These are phyloP conservation scores for Paraconiothyrium sp. DNA, from an alignment of 2,329 filamentous ascomycete genomes.

Conservation along the genomic window DNA sequence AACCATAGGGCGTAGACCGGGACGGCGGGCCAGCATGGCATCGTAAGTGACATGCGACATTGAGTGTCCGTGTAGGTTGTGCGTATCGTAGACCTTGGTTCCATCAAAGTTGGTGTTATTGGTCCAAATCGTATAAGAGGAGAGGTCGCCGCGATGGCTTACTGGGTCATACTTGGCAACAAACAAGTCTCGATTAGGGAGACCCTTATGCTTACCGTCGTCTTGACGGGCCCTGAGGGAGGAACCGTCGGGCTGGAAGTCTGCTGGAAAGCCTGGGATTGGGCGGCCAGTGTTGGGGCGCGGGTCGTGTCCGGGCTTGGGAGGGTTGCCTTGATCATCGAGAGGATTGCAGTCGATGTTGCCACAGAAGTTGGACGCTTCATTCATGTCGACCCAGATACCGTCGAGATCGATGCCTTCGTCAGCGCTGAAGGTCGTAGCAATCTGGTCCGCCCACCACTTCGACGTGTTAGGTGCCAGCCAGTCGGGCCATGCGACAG, in stretches of 20 bases:
- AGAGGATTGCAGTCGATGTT: slow-evolving; percentile 56
- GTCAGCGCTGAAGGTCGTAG: slow-evolving; percentile 69
- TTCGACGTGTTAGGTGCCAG: slow-evolving; percentile 70
- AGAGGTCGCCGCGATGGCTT: slow-evolving; percentile 63
- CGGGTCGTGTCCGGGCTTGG: slow-evolving; percentile 62
- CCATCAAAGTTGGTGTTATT: slow-evolving; percentile 75
- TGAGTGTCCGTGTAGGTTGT: slow-evolving; percentile 80
- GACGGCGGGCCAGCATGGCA: slow-evolving; percentile 73
- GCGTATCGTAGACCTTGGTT: slow-evolving; percentile 75
- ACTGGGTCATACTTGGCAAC: slow-evolving; percentile 72
- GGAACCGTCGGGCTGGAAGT: slow-evolving; percentile 67
- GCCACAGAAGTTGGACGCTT: slow-evolving; percentile 50
- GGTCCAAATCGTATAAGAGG: slow-evolving; percentile 66
- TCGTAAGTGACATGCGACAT: slow-evolving; percentile 73
- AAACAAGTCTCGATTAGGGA: slow-evolving; percentile 71
- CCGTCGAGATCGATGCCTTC: slow-evolving; percentile 78
- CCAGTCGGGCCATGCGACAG: slow-evolving; percentile 80
- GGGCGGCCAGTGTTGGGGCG: slow-evolving; percentile 67
- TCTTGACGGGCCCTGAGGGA: slow-evolving; percentile 27
- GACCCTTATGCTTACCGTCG: slow-evolving; percentile 61
- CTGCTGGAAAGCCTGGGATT: slow-evolving; percentile 73
- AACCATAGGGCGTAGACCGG: slow-evolving; percentile 71
- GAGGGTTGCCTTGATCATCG: slow-evolving; percentile 60
- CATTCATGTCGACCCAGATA: slow-evolving; percentile 66
- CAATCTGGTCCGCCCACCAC: slow-evolving; percentile 78